phyloP scores from a whole-genome alignment of 805 yeast species.

The Yueomyces sp. region DNA sequence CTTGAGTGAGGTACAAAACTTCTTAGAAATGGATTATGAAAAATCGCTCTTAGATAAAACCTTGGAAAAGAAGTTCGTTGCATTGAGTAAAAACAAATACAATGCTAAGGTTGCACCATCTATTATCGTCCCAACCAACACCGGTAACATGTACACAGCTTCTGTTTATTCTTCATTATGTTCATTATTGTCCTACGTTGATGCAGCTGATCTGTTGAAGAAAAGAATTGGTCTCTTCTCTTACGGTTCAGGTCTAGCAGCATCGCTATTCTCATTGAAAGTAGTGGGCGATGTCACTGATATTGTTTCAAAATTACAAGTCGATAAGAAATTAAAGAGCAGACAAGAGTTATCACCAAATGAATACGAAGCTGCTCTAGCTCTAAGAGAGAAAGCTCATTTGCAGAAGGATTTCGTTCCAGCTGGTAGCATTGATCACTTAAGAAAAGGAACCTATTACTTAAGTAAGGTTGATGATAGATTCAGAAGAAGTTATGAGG shows the following conservation, averaged over 20 bases:
- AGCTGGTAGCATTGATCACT: conserved; percentile 57
- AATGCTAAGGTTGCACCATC: conserved; percentile 67
- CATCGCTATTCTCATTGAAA: conserved; percentile 68
- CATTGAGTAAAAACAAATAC: conserved; percentile 54
- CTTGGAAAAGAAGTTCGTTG: conserved; percentile 76
- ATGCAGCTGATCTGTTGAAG: conserved; percentile 57
- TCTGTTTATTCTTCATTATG: conserved; percentile 80
- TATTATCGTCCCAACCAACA: conserved; percentile 80
- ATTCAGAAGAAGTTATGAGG: conserved; percentile 70
- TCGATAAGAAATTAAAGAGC: conserved; percentile 45
- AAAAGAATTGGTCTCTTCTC: conserved; percentile 90
- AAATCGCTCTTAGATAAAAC: conserved; percentile 65
- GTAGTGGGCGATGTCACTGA: conserved; percentile 70
- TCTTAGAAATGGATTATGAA: conserved; percentile 38
- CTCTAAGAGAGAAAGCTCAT: conserved; percentile 80
- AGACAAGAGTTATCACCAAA: conserved; percentile 62
- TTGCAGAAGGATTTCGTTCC: conserved; percentile 71
- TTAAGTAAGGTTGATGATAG: conserved; percentile 73
- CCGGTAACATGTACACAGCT: conserved; percentile 97
- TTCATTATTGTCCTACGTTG: conserved; percentile 66
- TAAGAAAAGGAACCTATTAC: conserved; percentile 72
- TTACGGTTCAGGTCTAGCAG: conserved; percentile 96
- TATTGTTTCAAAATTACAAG: conserved; percentile 50
- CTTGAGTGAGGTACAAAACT: not conserved
- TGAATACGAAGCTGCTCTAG: conserved; percentile 70